A percentile compares a stretch with the other conserved stretches of the same genome.
Evolutionary conservation across 2,329 filamentous ascomycete genomes (phyloP).

Genomic region (Alternaria hordeiaustralica): DNA sequence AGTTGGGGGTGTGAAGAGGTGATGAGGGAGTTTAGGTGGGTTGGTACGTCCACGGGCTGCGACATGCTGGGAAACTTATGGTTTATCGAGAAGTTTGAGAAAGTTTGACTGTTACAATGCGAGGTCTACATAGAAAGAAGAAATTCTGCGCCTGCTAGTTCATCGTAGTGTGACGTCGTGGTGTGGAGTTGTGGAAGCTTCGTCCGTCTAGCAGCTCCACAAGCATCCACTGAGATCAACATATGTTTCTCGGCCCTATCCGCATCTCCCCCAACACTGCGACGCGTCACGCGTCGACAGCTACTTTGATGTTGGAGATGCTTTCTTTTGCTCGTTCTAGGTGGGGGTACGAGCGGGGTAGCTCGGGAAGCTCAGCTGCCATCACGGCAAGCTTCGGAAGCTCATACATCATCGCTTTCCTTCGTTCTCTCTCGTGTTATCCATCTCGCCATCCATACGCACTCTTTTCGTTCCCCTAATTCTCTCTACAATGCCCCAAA

Average conservation of each 20-base stretch:
- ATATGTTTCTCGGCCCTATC: neutral
- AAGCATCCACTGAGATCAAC: neutral
- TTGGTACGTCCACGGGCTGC: neutral
- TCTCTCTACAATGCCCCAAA: slow-evolving; percentile 49
- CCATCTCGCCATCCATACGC: neutral
- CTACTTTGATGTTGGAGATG: neutral
- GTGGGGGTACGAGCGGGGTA: slow-evolving; percentile 8
- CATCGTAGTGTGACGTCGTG: slow-evolving; percentile 9
- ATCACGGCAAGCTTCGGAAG: neutral
- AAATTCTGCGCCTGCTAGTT: slow-evolving; percentile 6
- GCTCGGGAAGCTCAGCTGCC: neutral
- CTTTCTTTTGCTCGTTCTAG: neutral
- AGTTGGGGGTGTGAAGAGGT: slow-evolving; percentile 6
- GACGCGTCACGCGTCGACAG: neutral
- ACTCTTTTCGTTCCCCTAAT: neutral
- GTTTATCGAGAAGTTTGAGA: too few species aligned
- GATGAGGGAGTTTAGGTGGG: slow-evolving; percentile 8
- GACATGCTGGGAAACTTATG: neutral
- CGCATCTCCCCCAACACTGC: neutral
- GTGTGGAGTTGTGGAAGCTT: slow-evolving; percentile 9
- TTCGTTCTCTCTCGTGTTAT: neutral
- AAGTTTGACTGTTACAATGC: neutral
- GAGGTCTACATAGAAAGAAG: neutral
- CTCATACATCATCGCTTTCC: neutral
- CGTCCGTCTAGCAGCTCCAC: slow-evolving; percentile 1